Base-by-base conservation (phyloP, 495 filamentous ascomycete species). In the Lophiostoma macrostomum region DNA sequence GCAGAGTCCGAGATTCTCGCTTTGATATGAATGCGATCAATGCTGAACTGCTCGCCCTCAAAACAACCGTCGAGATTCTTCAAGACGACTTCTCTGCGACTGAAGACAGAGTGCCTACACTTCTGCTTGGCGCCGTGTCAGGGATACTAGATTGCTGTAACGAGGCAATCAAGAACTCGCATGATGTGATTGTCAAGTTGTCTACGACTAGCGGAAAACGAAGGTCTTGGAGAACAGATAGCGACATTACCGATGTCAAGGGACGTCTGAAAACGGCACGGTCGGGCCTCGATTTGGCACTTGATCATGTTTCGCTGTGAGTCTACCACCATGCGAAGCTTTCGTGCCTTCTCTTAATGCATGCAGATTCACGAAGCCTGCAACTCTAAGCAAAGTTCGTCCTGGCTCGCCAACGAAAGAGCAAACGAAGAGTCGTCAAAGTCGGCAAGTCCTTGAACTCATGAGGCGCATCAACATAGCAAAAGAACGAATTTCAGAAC, bases 1-100 rank as follows among this genome's bases (percentile, higher is more conserved):
- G 53, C 16, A 25, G 24, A 25, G 14, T 34, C 11, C 53, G 53
- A 6, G 53, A 57, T 16, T 32, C 46, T 2, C 31, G 53, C 11
- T 40, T 50, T 27, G 45, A 50, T 4, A 36, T 57, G 27, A 50
- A 50, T 42, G 37, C 38, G 7, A 44, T 57, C 14, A 50, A 29
- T 38, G 45, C 45, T 11, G 46, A 57, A 2, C 53, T 57, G 37
- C 18, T 57, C 3, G 53, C 53, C 1, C 37, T 57, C 36, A 57
- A 50, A 18, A 25, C 28, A 10, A 36, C 45, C 7, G 36, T 57
- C 16, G 53, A 57, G n/a, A 57, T 57, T 28, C 16, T 29, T 19
- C 53, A 49, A 11, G 53, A 57, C 20, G 53, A 57, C 27, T 50
- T 57, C 24, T 11, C 53, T n/a, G 2, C 23, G 23, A 13, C 39